Evolutionary conservation across 352 stramenopile genomes (phyloP), one percentile per base, ranked within the genome.

Genomic region (Globisporangium perplexum): DNA sequence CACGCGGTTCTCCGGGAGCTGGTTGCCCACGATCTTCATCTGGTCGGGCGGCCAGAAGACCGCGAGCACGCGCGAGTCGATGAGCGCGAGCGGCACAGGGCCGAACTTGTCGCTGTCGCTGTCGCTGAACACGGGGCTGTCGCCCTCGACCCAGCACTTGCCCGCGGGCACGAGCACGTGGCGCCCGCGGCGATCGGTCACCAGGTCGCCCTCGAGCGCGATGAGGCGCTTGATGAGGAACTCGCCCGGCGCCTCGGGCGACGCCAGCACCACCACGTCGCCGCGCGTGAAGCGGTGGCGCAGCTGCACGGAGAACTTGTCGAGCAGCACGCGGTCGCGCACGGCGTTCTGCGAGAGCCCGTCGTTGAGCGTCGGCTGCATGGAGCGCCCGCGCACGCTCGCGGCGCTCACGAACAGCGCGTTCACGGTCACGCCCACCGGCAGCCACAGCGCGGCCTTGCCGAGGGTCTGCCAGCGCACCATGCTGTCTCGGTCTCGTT

Each of bases 71-170:
- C 81, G 72, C 30, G 82, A 75, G 52, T 94, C 71, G 57, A 94
- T 88, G 42, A 94, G 74, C 43, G 84, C 84, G 28, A 94, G 71
- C 43, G 84, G 84, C 47, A 94, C 78, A 36, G 74, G 63, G 3
- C 84, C 84, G 53, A 89, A 92, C 49, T 62, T 57, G 57, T 90
- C 73, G 66, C 81, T 92, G 67, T 91, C 79, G 47, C 41, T 22
- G 60, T 91, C 81, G 61, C 79, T 91, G 59, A 85, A 81, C 39
- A 62, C 68, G 2, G 69, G 55, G 60, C 88, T 91, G 65, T 94
- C 84, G 41, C 84, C 82, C 49, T 95, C 82, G 41, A 95, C 69
- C 84, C 84, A 95, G 69, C 84, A 95, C 63, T 87, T 88, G 58
- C 84, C 84, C 42, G 71, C 63, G 1, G 84, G 84, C 17, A 95